A percentile compares a stretch with the other conserved stretches of the same genome.
These are phyloP conservation scores for Ceratocystis cacaofunesta DNA, from an alignment of 2,329 filamentous ascomycete genomes.

Conservation along the genomic window DNA sequence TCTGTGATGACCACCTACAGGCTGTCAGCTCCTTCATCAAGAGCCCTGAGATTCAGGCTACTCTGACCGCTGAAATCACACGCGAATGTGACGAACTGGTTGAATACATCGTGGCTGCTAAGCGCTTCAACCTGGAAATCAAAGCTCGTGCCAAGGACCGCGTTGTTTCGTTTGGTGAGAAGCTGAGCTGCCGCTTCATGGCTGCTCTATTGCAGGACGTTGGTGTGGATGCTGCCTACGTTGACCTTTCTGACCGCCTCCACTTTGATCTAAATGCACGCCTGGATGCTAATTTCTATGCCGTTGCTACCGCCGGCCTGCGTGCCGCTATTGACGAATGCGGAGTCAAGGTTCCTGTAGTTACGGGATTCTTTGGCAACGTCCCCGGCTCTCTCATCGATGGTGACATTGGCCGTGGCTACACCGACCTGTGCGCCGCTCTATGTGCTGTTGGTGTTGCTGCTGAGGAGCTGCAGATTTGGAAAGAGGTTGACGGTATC, in stretches of 20 bases:
- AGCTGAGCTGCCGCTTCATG: slow-evolving; percentile 87
- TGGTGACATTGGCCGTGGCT: slow-evolving; percentile 78
- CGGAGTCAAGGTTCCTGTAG: slow-evolving; percentile 53
- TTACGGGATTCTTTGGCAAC: slow-evolving; percentile 90
- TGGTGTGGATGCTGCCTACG: slow-evolving; percentile 73
- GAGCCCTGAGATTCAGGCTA: slow-evolving; percentile 39
- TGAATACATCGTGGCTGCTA: slow-evolving; percentile 53
- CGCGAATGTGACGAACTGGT: slow-evolving; percentile 66
- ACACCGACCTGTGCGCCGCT: slow-evolving; percentile 91
- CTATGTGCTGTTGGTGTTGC: slow-evolving; percentile 77
- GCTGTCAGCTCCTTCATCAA: slow-evolving; percentile 52
- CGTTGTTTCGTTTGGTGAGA: slow-evolving; percentile 90
- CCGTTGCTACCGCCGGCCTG: slow-evolving; percentile 45
- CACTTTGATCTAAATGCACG: slow-evolving; percentile 46
- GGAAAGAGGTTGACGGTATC: slow-evolving; percentile 98
- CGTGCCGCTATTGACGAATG: slow-evolving; percentile 50
- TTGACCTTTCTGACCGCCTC: slow-evolving; percentile 75
- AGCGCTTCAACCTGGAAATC: slow-evolving; percentile 57
- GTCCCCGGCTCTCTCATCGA: slow-evolving; percentile 84
- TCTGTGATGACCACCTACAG: slow-evolving; percentile 65
- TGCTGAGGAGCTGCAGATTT: slow-evolving; percentile 84
- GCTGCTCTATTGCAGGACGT: slow-evolving; percentile 66
- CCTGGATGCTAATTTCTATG: slow-evolving; percentile 56
- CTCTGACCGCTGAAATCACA: slow-evolving; percentile 52
- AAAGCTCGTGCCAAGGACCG: slow-evolving; percentile 69